Evolutionary conservation across 2,329 filamentous ascomycete species (phyloP), one percentile per base, ranked within the genome.

Genomic region (Xylogone sp.): DNA sequence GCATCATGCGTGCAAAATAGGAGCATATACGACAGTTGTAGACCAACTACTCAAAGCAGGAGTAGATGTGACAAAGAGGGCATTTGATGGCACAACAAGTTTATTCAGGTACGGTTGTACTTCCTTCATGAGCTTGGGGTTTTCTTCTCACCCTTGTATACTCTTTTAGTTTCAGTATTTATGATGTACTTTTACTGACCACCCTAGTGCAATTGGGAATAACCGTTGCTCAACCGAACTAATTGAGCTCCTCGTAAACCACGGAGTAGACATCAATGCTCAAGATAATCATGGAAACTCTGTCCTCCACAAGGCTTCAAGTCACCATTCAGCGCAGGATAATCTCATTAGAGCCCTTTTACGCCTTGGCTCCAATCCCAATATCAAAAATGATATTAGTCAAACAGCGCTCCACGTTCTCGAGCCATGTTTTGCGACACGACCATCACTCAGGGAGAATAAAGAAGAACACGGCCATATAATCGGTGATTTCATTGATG

Each of bases 221-320:
- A 39, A 5, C 4, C 34, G n/a, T 39, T 16, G 34, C 34, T 18
- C 34, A 39, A 16, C n/a, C 6, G n/a, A 39, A 13, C 34, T 39
- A 9, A 39, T 21, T 18, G 48, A 27, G 18, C 29, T 8, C 29
- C 55, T 44, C 13, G 24, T 1, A 47, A 13, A 16, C 13, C 13
- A 39, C n/a, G 50, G 46, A 20, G 43, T 34, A 12, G 29, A 57
- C 45, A 48, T 57, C 21, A 50, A 53, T 43, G 48, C 42, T 22
- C 47, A 44, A 19, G 54, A 64, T 48, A 42, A 55, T 46, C 16
- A 45, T 21, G 62, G 60, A 10, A 46, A 55, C 13, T 60, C 56
- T 9, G 48, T 60, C 24, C 45, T 64, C 20, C 61, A 65, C 39
- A 9, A 7, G 13, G 34, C 34, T 16, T 16, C 8, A 7, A 18